Conservation (phyloP, 1,284 basidiomycete species). For the Ganoderma leucocontextum region DNA sequence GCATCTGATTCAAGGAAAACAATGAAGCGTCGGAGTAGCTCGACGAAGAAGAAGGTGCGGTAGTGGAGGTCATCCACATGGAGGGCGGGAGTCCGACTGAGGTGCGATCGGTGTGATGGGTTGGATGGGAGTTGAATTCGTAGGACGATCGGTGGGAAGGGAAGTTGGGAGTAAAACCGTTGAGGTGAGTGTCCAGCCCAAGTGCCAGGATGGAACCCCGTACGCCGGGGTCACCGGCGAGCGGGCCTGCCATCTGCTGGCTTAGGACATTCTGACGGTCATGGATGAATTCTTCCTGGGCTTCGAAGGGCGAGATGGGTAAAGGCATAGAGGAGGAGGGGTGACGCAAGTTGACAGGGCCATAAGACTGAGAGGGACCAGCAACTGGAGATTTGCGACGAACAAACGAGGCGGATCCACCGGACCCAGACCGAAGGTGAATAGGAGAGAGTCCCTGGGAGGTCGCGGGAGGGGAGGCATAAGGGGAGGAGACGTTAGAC, state of each 20-base stretch:
- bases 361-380: slow-evolving; percentile 36
- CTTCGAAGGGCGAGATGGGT: slow-evolving; percentile 31
- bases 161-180: slow-evolving; percentile 29
- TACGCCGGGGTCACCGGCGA: slow-evolving; percentile 26
- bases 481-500: slow-evolving; percentile 40
- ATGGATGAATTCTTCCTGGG: slow-evolving; percentile 31
- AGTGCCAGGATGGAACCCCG: slow-evolving; percentile 30
- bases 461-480: slow-evolving; percentile 37
- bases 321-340: slow-evolving; percentile 35
- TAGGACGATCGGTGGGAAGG: slow-evolving; percentile 28
- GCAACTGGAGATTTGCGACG: slow-evolving; percentile 42
- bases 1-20: slow-evolving; percentile 42
- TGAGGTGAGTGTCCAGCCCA: slow-evolving; percentile 32
- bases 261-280: slow-evolving; percentile 35
- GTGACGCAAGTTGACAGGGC: slow-evolving; percentile 37
- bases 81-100: slow-evolving; percentile 70
- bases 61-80: slow-evolving; percentile 81
- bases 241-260: slow-evolving; percentile 32
- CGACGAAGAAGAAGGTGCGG: slow-evolving; percentile 54
- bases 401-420: slow-evolving; percentile 33
- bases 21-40: slow-evolving; percentile 45
- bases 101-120: slow-evolving; percentile 55
- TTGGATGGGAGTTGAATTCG: slow-evolving; percentile 27
- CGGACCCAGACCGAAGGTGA: slow-evolving; percentile 38
- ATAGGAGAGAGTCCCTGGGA: slow-evolving; percentile 40